phyloP scores from a whole-genome alignment of 108 stramenopile genomes.

The Cyclotella sp. region DNA sequence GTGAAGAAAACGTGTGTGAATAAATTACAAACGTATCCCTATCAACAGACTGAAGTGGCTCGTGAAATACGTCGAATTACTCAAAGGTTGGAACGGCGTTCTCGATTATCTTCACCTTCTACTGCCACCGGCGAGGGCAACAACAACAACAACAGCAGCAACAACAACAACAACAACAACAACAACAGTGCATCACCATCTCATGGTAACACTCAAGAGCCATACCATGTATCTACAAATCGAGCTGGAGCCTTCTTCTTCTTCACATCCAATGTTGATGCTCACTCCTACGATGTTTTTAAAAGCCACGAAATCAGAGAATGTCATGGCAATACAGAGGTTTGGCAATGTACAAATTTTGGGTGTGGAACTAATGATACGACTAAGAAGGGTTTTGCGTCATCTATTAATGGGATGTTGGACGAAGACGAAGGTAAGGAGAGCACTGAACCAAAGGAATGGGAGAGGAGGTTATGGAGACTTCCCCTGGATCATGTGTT shows the following conservation, averaged over 20 bases:
- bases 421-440: neutral
- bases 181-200: neutral
- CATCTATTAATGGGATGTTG: neutral
- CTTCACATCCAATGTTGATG: constrained; percentile 62
- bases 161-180: neutral
- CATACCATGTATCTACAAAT: constrained; percentile 41
- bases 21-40: too few species aligned
- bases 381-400: neutral
- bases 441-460: neutral
- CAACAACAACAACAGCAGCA: too few species aligned
- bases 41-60: too few species aligned
- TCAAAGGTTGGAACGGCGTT: constrained; percentile 5
- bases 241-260: constrained; percentile 55
- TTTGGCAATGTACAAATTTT: constrained; percentile 49
- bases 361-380: constrained; percentile 25
- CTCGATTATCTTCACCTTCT: too few species aligned
- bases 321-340: constrained; percentile 51
- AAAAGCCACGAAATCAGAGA: constrained; percentile 52
- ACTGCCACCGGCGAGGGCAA: neutral
- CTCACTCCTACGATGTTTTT: constrained; percentile 51
- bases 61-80: constrained; percentile 28
- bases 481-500: constrained; percentile 35
- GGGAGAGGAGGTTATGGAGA: constrained; percentile 41
- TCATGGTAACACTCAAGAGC: constrained; percentile 8
- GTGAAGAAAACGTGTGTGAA: neutral